Evolutionary conservation across 257 asterid species (phyloP).

Genomic region (Jasminum sambac): DNA sequence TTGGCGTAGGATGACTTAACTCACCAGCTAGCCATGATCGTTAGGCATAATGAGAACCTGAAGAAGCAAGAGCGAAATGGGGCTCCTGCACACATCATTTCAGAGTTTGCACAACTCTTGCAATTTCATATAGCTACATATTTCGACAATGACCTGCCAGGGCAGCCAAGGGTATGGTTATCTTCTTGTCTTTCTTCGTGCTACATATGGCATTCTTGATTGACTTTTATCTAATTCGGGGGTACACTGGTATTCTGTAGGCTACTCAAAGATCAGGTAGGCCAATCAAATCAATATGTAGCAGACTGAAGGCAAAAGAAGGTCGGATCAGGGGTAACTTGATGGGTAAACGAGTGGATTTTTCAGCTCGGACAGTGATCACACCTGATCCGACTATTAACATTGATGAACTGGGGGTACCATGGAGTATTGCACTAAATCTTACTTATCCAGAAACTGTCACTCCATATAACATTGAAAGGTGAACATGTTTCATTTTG

Average conservation of each 20-base stretch:
- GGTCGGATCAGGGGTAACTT: conserved; percentile 97
- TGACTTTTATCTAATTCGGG: conserved; percentile 20
- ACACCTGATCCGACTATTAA: conserved; percentile 99
- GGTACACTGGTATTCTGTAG: conserved; percentile 36
- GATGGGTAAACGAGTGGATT: conserved; percentile 99
- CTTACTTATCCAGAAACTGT: conserved; percentile 99
- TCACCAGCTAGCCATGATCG: conserved; percentile 97
- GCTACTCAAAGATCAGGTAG: conserved; percentile 99
- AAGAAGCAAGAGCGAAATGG: conserved; percentile 98
- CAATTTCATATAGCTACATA: conserved; percentile 99
- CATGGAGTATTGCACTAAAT: conserved; percentile 99
- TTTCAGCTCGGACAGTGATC: conserved; percentile 98
- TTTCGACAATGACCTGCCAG: conserved; percentile 96
- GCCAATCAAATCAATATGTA: conserved; percentile 94
- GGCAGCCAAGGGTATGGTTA: conserved; percentile 90
- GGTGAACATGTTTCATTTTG: conserved; percentile 41
- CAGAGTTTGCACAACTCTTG: conserved; percentile 95
- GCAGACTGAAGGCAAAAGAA: conserved; percentile 97
- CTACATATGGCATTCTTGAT: conserved; percentile 13
- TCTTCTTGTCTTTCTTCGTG: conserved; percentile 4
- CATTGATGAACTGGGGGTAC: conserved; percentile 94
- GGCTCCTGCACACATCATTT: conserved; percentile 97
- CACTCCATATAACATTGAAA: conserved; percentile 97
- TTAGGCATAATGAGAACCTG: conserved; percentile 93
- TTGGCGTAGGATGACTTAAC: conserved; percentile 92